Evolutionary conservation across 164 flowering plant genomes (phyloP), one percentile per base, ranked within the genome.

Genomic region (Tetrastigma voinierianum): DNA sequence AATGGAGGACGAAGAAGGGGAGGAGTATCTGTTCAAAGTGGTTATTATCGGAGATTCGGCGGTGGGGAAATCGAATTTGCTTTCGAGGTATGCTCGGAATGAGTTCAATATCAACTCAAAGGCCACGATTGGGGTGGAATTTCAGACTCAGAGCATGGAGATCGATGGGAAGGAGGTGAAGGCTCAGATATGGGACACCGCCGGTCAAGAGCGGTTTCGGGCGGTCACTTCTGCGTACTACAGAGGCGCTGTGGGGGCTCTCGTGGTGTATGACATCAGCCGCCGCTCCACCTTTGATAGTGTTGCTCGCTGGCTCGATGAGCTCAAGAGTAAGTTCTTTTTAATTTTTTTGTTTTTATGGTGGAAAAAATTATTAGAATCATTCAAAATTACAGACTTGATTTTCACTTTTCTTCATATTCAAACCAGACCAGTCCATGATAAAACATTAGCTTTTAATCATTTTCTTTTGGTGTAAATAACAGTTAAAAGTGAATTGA

Each of bases 111-210:
- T 45, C 20, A 48, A 70, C 59, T 70, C 74, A 3, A 70, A 70
- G 20, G 69, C 74, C 44, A 70, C 74, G 9, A 70, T 70, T 13
- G 74, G 74, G 15, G 74, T 70, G 17, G 74, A 70, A 59, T 70
- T 70, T 20, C 74, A 70, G 59, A 70, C 74, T 7, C 74, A 70
- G 57, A 70, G 59, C 46, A 58, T 70, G 74, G 74, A 70, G 17
- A 70, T 70, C 25, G 69, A 65, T 24, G 74, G 74, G 10, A 70
- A 70, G 23, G 74, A 70, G 25, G 64, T 70, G 13, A 70, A 70
- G 58, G 74, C 74, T 1, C 74, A 70, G 74, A 70, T 70, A 58
- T 70, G 74, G 74, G 74, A 70, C 18, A 70, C 74, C 12, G 74
- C 72, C 21, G 72, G 72, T 5, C 72, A 69, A 17, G 72, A 69